Evolutionary conservation across 2,329 filamentous ascomycete species (phyloP).

Genomic region (Trichoderma sp.): DNA sequence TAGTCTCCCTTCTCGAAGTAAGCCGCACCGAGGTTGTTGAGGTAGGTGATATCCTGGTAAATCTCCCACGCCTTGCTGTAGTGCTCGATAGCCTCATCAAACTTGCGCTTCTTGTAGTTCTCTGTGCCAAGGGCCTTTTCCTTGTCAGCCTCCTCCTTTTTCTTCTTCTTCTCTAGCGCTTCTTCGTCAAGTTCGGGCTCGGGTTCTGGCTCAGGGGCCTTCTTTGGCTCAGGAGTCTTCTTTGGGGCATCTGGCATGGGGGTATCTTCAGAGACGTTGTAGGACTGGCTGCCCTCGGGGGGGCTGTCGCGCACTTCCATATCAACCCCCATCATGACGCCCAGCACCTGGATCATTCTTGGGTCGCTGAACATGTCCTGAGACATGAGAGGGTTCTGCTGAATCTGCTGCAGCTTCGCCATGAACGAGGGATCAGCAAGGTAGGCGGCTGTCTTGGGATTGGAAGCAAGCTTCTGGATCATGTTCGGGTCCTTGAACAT

Average conservation of each 20-base stretch:
- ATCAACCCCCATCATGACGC: slow-evolving; percentile 89
- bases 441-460: slow-evolving; percentile 86
- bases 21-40: slow-evolving; percentile 93
- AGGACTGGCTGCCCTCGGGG: slow-evolving; percentile 52
- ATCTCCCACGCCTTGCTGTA: slow-evolving; percentile 94
- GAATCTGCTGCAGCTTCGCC: slow-evolving; percentile 79
- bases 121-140: slow-evolving; percentile 94
- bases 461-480: slow-evolving; percentile 84
- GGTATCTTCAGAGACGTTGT: slow-evolving; percentile 62
- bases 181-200: slow-evolving; percentile 77
- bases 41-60: slow-evolving; percentile 94
- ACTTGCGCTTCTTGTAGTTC: slow-evolving; percentile 97
- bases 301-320: slow-evolving; percentile 60
- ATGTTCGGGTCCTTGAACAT: slow-evolving; percentile 95
- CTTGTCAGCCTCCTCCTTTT: slow-evolving; percentile 89
- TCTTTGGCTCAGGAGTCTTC: slow-evolving; percentile 47
- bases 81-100: slow-evolving; percentile 91
- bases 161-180: slow-evolving; percentile 78
- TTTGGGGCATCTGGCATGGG: slow-evolving; percentile 71
- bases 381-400: slow-evolving; percentile 76
- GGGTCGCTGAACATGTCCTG: slow-evolving; percentile 85
- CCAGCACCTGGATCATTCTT: slow-evolving; percentile 89
- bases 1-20: slow-evolving; percentile 97
- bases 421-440: slow-evolving; percentile 87
- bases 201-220: slow-evolving; percentile 63